Conservation (phyloP, 2,329 filamentous ascomycete species). For the Fusarium hostae region DNA sequence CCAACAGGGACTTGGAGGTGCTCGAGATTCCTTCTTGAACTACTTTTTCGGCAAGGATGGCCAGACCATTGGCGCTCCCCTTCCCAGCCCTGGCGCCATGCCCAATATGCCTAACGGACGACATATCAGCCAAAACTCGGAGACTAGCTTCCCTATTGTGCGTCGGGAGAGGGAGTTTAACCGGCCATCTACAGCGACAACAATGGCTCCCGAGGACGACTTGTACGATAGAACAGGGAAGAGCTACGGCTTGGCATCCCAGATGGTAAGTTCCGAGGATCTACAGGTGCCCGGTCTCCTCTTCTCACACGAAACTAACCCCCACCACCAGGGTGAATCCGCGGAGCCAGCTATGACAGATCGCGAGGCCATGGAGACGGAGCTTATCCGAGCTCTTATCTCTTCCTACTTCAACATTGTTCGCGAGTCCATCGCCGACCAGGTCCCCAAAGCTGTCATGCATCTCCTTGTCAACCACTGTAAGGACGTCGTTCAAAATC, state of each 20-base stretch:
- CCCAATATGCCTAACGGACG: slow-evolving; percentile 54
- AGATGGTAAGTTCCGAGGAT: slow-evolving; percentile 64
- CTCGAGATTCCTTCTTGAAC: slow-evolving; percentile 92
- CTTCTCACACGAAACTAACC: slow-evolving; percentile 36
- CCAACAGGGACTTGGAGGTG: slow-evolving; percentile 67
- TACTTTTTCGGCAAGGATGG: slow-evolving; percentile 99
- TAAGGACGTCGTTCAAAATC: slow-evolving; percentile 97
- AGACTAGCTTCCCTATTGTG: slow-evolving; percentile 86
- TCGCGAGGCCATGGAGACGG: slow-evolving; percentile 95
- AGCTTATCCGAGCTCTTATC: slow-evolving; percentile 95
- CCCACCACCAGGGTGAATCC: slow-evolving; percentile 60
- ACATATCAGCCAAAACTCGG: slow-evolving; percentile 81
- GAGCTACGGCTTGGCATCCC: slow-evolving; percentile 58
- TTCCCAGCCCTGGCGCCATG: slow-evolving; percentile 45
- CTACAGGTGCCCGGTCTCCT: slow-evolving; percentile 15
- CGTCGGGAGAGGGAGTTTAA: slow-evolving; percentile 73
- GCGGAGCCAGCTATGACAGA: slow-evolving; percentile 91
- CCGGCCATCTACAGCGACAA: slow-evolving; percentile 56
- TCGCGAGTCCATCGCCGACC: slow-evolving; percentile 96
- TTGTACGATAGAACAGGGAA: slow-evolving; percentile 54
- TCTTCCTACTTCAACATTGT: slow-evolving; percentile 99
- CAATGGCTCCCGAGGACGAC: slow-evolving; percentile 55
- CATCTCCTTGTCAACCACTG: slow-evolving; percentile 98
- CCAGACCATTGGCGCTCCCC: slow-evolving; percentile 54
- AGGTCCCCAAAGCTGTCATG: slow-evolving; percentile 99